Conservation (phyloP, 75 land plant genomes). For the Pinus taeda region DNA sequence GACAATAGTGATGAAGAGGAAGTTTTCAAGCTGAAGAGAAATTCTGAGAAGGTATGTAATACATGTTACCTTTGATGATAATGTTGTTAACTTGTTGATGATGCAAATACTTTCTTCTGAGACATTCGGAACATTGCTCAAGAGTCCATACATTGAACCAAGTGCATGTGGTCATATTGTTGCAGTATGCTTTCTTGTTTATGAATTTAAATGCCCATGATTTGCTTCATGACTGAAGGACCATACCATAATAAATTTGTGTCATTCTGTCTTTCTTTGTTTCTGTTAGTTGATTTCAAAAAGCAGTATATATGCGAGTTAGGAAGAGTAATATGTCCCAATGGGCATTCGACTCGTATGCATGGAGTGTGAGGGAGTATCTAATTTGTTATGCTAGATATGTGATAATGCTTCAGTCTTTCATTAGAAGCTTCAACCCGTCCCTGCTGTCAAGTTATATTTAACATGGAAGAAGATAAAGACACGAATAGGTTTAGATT, state of each 20-base stretch:
- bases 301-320: not conserved
- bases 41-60: slow-evolving; percentile 47
- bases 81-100: no score
- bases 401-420: not conserved
- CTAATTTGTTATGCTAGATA: not conserved
- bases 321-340: not conserved
- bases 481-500: not conserved
- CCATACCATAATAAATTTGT: not conserved
- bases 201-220: not conserved
- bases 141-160: not conserved
- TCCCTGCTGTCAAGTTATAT: not conserved
- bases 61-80: not conserved
- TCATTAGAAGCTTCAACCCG: not conserved
- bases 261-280: not conserved
- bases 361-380: not conserved
- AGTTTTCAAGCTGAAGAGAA: slow-evolving; percentile 72
- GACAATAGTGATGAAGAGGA: slow-evolving; percentile 84
- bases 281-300: not conserved
- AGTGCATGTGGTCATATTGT: not conserved
- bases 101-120: not conserved
- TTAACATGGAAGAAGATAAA: not conserved
- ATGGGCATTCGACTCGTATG: not conserved
- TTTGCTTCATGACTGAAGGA: not conserved
- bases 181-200: not conserved
- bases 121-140: not conserved